Evolutionary conservation across 2,329 filamentous ascomycete species (phyloP).

Genomic region (Colletotrichum costaricense): DNA sequence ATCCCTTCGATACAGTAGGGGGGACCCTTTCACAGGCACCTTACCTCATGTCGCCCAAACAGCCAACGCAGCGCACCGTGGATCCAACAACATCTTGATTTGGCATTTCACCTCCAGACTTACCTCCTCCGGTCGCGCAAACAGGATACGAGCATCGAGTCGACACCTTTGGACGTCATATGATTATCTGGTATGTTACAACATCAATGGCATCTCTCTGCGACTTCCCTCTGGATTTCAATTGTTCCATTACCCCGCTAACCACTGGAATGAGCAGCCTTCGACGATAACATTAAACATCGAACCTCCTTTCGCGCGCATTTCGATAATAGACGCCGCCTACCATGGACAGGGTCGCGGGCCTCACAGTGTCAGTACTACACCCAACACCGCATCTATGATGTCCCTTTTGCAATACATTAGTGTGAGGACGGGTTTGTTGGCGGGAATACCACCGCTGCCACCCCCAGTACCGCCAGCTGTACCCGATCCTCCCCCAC

Average conservation of each 20-base stretch:
- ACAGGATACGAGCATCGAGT: neutral
- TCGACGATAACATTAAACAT: slow-evolving; percentile 28
- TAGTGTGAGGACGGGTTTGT: slow-evolving; percentile 40
- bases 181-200: slow-evolving; percentile 11
- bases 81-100: neutral
- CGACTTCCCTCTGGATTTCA: slow-evolving; percentile 4
- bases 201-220: neutral
- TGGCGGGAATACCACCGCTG: slow-evolving; percentile 28
- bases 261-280: slow-evolving; percentile 50
- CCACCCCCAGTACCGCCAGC: slow-evolving; percentile 25
- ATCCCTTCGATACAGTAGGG: slow-evolving; percentile 12
- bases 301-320: slow-evolving; percentile 23
- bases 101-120: neutral
- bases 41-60: slow-evolving; percentile 24
- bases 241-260: slow-evolving; percentile 52
- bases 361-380: slow-evolving; percentile 38
- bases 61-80: slow-evolving; percentile 18
- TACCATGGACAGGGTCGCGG: slow-evolving; percentile 28
- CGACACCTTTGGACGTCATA: slow-evolving; percentile 11
- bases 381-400: slow-evolving; percentile 9
- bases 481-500: slow-evolving; percentile 34
- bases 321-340: slow-evolving; percentile 20
- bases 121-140: neutral
- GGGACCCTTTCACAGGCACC: slow-evolving; percentile 28
- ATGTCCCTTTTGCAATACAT: slow-evolving; percentile 37